Base-by-base conservation (phyloP, 2,329 filamentous ascomycete species). In the Colletotrichum sidae region DNA sequence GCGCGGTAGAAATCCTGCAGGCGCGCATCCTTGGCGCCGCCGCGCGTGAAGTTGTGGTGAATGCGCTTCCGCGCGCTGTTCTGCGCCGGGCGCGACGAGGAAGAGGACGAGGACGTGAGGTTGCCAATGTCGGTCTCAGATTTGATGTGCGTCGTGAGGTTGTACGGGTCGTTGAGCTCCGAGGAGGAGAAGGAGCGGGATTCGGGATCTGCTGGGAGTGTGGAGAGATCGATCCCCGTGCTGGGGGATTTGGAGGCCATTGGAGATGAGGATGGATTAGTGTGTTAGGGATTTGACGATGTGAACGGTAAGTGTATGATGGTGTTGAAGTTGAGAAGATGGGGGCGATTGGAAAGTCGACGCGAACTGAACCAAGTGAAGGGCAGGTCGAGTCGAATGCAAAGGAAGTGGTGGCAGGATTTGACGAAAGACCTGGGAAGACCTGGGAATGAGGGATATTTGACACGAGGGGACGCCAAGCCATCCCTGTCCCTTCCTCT, bases 1-100 rank as follows among this genome's bases (percentile, higher is more conserved):
- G 85, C 85, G 75, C 93, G 87, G 83, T 98, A 98, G 81, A 97
- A 98, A 55, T 88, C 86, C 72, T 92, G 86, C 13, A 98, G 76
- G 72, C 87, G 89, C 69, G 81, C 84, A 12, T 85, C 77, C 49
- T 78, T 78, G 33, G 74, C 72, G 8, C 70, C 70, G 3, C 69
- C 50, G 37, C 69, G 70, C 25, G 60, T 52, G 45, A 68, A 69
- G 49, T 41, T 60, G 55, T 70, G 67, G 59, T 70, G 67, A n/a
- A 68, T 71, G 54, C 92, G 89, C 80, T 94, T 95, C 68, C 90
- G 88, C 8, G 91, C 92, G 2, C 89, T 92, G 75, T 96, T 97
- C 62, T 93, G 90, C 68, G 88, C 88, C 76, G 97, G 95, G 71
- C 87, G 83, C 84, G 38, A 41, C 39, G 8, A 64, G 50, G 2